Evolutionary conservation across 2,329 filamentous ascomycete genomes (phyloP).

Genomic region (Fusarium sp.): DNA sequence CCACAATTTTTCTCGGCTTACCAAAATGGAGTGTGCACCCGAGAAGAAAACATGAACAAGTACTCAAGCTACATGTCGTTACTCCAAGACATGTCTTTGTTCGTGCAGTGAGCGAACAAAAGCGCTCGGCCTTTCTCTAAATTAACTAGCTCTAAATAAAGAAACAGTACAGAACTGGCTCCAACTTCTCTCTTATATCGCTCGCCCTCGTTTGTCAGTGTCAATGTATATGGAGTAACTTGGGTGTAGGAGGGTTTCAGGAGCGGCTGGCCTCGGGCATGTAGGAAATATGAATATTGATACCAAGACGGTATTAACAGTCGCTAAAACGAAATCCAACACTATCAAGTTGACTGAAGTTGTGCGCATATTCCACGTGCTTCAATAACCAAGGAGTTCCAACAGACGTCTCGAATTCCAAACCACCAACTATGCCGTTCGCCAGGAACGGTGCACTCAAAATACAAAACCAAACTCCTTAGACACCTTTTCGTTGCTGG

Average conservation of each 20-base stretch:
- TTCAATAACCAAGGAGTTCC: neutral
- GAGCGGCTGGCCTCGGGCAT: neutral
- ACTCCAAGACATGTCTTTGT: neutral
- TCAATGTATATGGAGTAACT: neutral
- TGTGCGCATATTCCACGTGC: neutral
- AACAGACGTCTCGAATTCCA: neutral
- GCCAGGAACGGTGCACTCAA: neutral
- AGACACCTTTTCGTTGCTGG: neutral
- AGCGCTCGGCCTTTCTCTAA: neutral
- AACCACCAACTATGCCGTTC: neutral
- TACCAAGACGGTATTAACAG: neutral
- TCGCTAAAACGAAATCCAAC: too few species aligned
- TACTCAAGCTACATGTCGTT: neutral
- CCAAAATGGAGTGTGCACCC: neutral
- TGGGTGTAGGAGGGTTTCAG: neutral
- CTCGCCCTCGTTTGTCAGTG: neutral
- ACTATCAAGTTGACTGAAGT: neutral
- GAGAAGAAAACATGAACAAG: neutral
- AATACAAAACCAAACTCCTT: neutral
- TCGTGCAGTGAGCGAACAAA: neutral
- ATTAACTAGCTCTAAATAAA: neutral
- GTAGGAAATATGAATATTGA: neutral
- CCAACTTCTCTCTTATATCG: neutral
- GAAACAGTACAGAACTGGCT: neutral
- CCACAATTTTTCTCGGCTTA: neutral